Evolutionary conservation across 805 yeast genomes (phyloP).

Genomic region (Yamadazyma sp.): DNA sequence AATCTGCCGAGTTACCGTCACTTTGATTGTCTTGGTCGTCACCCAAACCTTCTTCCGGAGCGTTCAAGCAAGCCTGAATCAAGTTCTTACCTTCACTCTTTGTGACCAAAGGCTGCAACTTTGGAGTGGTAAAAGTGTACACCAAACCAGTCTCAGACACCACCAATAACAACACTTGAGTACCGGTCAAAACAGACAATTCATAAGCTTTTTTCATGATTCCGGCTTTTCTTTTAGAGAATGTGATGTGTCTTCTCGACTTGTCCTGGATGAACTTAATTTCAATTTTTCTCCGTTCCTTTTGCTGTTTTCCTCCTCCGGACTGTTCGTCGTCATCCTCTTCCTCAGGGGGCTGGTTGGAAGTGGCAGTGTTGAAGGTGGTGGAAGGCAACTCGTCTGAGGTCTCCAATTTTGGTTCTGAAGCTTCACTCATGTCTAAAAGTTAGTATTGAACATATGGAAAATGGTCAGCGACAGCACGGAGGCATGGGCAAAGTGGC

Average conservation of each 20-base stretch:
- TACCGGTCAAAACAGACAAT: constrained; percentile 92
- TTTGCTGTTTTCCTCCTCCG: constrained; percentile 47
- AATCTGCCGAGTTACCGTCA: constrained; percentile 46
- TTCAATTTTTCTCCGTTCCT: constrained; percentile 85
- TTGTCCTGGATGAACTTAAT: constrained; percentile 97
- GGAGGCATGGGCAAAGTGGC: no score
- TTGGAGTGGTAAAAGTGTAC: constrained; percentile 98
- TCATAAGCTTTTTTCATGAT: constrained; percentile 99
- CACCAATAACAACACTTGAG: constrained; percentile 91
- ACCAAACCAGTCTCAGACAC: constrained; percentile 99
- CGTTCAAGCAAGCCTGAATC: constrained; percentile 94
- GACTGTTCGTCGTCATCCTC: constrained; percentile 55
- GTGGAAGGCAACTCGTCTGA: constrained; percentile 19
- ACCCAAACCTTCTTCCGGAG: constrained; percentile 82
- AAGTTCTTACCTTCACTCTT: constrained; percentile 96
- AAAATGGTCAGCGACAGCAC: no score
- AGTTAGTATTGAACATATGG: no score
- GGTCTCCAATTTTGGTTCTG: constrained; percentile 39
- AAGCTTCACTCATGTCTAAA: constrained; percentile 36
- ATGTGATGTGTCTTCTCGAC: constrained; percentile 96
- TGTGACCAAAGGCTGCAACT: constrained; percentile 95
- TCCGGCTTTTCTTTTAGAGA: constrained; percentile 97
- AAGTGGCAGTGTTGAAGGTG: constrained; percentile 24
- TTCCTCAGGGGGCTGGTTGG: constrained; percentile 35
- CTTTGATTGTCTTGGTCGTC: constrained; percentile 60